phyloP scores from a whole-genome alignment of 2,329 filamentous ascomycete species.

The Tolypocladium capitatum region DNA sequence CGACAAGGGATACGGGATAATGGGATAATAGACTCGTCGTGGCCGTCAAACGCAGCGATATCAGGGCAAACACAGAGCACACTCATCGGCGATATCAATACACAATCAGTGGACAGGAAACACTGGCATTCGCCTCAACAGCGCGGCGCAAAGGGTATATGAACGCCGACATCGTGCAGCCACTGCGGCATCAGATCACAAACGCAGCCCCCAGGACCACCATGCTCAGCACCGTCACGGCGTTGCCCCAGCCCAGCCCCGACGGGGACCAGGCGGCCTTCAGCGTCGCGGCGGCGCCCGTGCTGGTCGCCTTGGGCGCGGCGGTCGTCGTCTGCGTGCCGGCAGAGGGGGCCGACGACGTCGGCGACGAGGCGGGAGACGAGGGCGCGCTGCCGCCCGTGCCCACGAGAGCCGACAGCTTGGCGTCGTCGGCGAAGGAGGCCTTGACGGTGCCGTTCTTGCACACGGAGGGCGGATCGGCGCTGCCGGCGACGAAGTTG shows the following conservation, averaged over 20 bases:
- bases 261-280: conserved; percentile 10
- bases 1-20: no score
- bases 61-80: no score
- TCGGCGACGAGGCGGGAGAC: conserved; percentile 1
- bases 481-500: conserved; percentile 37
- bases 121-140: no score
- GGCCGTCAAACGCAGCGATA: no score
- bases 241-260: conserved; percentile 8
- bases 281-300: conserved; percentile 12
- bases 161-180: no score
- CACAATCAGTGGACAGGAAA: no score
- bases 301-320: conserved; percentile 8
- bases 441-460: conserved; percentile 20
- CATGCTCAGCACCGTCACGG: conserved; percentile 14
- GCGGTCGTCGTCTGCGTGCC: conserved; percentile 9
- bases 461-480: conserved; percentile 17
- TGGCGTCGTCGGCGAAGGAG: conserved; percentile 17
- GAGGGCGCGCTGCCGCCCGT: conserved; percentile 1
- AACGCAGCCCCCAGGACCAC: conserved; percentile 13
- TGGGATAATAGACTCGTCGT: no score
- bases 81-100: no score
- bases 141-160: no score
- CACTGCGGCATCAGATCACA: not conserved
- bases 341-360: no score
- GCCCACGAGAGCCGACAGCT: conserved; percentile 20